phyloP scores from a whole-genome alignment of 2,329 filamentous ascomycete genomes.

The Colletotrichum karsti region DNA sequence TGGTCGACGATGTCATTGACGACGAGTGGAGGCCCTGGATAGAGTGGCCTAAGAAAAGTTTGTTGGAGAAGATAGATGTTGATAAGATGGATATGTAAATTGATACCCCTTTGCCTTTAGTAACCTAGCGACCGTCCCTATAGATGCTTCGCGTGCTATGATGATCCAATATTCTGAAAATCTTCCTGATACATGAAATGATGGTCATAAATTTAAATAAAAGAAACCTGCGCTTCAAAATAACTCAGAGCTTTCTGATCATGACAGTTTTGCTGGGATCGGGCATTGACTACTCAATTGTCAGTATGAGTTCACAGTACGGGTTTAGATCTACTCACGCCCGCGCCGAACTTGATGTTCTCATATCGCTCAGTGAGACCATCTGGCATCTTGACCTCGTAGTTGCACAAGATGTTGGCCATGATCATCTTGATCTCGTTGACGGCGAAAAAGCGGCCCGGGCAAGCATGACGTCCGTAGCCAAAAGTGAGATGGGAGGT shows the following conservation, averaged over 20 bases:
- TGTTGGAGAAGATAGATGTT: conserved; percentile 25
- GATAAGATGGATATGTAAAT: conserved; percentile 27
- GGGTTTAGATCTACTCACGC: not conserved
- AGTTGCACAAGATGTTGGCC: conserved; percentile 25
- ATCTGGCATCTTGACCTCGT: conserved; percentile 25
- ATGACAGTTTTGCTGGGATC: conserved; percentile 18
- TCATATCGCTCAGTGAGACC: conserved; percentile 10
- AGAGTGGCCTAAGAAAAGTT: conserved; percentile 29
- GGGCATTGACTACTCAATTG: not conserved
- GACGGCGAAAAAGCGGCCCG: conserved; percentile 28
- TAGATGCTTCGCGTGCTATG: not conserved
- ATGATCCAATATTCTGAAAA: not conserved
- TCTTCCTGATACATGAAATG: not conserved
- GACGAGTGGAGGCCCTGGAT: conserved; percentile 26
- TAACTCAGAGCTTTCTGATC: conserved; percentile 11
- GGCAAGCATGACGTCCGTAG: conserved; percentile 31
- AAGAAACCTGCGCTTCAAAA: not conserved
- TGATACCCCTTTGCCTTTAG: not conserved
- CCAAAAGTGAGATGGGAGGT: conserved; percentile 27
- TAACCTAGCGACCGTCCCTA: not conserved
- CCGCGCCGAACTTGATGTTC: not conserved
- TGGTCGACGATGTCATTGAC: conserved; percentile 23
- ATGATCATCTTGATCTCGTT: conserved; percentile 33
- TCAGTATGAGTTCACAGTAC: not conserved
- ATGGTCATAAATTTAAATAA: not conserved